phyloP scores from a whole-genome alignment of 2,329 filamentous ascomycete species.

The Monilinia laxa region DNA sequence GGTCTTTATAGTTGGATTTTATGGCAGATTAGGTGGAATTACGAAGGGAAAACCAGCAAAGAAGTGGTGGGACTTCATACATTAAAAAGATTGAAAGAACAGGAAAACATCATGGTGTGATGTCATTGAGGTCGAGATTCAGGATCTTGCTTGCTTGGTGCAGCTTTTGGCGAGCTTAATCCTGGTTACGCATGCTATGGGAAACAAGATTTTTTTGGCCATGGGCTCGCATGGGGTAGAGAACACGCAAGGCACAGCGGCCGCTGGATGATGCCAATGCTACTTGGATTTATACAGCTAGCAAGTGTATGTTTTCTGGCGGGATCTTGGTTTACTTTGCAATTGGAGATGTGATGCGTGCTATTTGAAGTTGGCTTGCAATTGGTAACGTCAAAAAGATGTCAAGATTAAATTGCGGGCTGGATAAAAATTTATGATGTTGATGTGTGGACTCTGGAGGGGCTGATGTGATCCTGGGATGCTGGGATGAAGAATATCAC shows the following conservation, averaged over 20 bases:
- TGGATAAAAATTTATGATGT: neutral
- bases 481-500: constrained; percentile 11
- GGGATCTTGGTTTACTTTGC: neutral
- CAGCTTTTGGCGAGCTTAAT: constrained; percentile 15
- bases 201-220: constrained; percentile 24
- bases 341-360: neutral
- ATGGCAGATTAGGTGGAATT: neutral
- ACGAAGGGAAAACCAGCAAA: constrained; percentile 3
- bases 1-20: constrained; percentile 10
- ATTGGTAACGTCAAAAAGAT: no score
- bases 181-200: constrained; percentile 15
- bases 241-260: constrained; percentile 20
- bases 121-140: constrained; percentile 23
- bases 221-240: constrained; percentile 3
- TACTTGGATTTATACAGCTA: neutral
- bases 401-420: neutral
- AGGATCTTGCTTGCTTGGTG: constrained; percentile 18
- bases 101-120: constrained; percentile 21
- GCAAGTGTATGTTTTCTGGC: neutral
- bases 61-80: constrained; percentile 3
- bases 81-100: constrained; percentile 15
- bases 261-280: neutral
- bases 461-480: constrained; percentile 7
- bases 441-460: neutral
- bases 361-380: neutral